A percentile compares a stretch with the other conserved stretches of the same genome.
phyloP scores from a whole-genome alignment of 345 rosid species.

The Gynandropsis gynandra region DNA sequence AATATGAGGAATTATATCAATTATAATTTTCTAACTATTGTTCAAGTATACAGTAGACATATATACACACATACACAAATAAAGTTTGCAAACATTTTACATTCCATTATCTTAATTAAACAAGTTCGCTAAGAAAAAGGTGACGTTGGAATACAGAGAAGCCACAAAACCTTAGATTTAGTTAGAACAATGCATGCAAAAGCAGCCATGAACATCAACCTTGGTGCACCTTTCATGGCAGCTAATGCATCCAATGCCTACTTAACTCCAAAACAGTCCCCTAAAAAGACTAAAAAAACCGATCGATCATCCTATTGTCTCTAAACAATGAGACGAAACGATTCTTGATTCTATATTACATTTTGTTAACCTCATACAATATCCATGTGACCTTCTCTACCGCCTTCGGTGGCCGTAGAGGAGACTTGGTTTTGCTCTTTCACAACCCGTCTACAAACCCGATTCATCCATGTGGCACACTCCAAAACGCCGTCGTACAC shows the following conservation, averaged over 20 bases:
- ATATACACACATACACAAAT: no score
- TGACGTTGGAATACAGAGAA: no score
- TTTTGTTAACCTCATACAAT: constrained; percentile 7
- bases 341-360: no score
- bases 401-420: constrained; percentile 34
- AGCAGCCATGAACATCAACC: constrained; percentile 26
- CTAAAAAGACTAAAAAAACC: not conserved
- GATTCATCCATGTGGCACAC: constrained; percentile 28
- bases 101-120: no score
- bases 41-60: no score
- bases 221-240: constrained; percentile 21
- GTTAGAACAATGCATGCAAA: constrained; percentile 28
- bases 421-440: constrained; percentile 68
- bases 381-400: constrained; percentile 20
- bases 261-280: constrained; percentile 16
- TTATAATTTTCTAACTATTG: no score
- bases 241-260: constrained; percentile 31
- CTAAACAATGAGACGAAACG: no score
- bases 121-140: no score
- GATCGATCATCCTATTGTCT: constrained; percentile 18
- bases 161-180: no score
- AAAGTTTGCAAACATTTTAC: no score
- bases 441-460: constrained; percentile 42
- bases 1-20: no score
- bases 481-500: constrained; percentile 37